Percentiles rank a stretch among this genome's conserved stretches.
phyloP scores from a whole-genome alignment of 2,329 filamentous ascomycete genomes.

The Trichoderma pleuroti region DNA sequence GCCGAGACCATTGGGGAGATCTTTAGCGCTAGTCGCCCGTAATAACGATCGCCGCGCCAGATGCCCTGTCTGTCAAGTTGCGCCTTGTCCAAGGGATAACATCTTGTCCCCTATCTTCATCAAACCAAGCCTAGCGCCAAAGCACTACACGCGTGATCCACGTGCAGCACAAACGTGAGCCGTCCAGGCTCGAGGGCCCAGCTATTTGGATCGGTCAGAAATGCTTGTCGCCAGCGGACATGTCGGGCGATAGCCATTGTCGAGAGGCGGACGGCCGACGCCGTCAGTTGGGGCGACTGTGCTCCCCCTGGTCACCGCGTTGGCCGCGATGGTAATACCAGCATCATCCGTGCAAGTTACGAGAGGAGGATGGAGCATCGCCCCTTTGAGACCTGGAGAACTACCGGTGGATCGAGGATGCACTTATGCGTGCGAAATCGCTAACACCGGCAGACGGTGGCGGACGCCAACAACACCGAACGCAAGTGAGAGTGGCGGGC shows the following conservation, averaged over 20 bases:
- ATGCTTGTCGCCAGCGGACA: conserved; percentile 12
- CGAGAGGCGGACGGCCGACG: conserved; percentile 12
- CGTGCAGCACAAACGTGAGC: conserved; percentile 18
- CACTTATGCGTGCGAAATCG: conserved; percentile 12
- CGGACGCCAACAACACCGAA: conserved; percentile 1
- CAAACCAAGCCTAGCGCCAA: conserved; percentile 14
- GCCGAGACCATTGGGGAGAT: conserved; percentile 17
- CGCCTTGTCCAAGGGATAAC: conserved; percentile 6
- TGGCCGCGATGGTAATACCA: conserved; percentile 4
- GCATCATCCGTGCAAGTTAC: neutral
- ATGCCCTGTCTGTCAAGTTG: conserved; percentile 12
- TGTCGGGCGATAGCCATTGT: conserved; percentile 9
- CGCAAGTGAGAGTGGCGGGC: neutral
- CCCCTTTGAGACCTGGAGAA: conserved; percentile 15
- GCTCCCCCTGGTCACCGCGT: conserved; percentile 4
- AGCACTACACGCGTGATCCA: conserved; percentile 19
- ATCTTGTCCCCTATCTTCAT: conserved; percentile 17
- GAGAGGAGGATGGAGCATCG: neutral
- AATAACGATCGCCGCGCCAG: conserved; percentile 19
- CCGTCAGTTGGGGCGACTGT: neutral
- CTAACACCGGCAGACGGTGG: neutral
- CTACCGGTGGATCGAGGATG: conserved; percentile 17
- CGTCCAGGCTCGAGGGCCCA: conserved; percentile 11
- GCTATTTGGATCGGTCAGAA: conserved; percentile 17
- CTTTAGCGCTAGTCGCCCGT: conserved; percentile 15